Evolutionary conservation across 331 rosid genomes (phyloP).

Genomic region (Dryas integrifolia): DNA sequence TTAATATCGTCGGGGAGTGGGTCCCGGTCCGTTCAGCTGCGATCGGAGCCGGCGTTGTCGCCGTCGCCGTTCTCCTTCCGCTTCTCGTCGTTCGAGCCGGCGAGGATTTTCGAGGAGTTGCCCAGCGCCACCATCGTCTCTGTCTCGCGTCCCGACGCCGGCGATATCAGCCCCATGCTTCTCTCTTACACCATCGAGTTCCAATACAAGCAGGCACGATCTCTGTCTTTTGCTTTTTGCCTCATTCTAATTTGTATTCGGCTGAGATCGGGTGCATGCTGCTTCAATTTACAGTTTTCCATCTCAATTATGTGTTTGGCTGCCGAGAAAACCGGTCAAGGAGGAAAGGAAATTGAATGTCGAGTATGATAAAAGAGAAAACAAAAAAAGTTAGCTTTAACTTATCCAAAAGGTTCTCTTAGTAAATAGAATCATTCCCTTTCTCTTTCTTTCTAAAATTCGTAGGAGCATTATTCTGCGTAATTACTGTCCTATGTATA

Average conservation of each 20-base stretch:
- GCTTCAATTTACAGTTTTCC: neutral
- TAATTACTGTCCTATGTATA: too few relatives aligned
- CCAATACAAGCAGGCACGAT: constrained; percentile 72
- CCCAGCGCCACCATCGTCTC: constrained; percentile 71
- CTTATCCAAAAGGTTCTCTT: neutral
- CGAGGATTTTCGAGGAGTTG: constrained; percentile 79
- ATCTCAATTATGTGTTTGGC: constrained; percentile 15
- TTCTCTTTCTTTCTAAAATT: neutral
- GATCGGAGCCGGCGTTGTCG: constrained; percentile 49
- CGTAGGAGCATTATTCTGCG: neutral
- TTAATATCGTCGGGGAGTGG: constrained; percentile 50
- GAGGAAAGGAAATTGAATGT: neutral
- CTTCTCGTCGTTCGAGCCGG: constrained; percentile 29
- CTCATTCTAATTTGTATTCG: neutral
- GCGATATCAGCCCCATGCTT: constrained; percentile 83
- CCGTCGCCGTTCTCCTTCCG: constrained; percentile 46
- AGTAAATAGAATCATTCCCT: neutral
- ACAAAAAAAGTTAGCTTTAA: neutral
- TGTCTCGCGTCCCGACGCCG: constrained; percentile 88
- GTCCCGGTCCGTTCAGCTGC: constrained; percentile 70
- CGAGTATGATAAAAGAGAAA: neutral
- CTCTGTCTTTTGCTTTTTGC: neutral
- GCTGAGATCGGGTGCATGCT: neutral
- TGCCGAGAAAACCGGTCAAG: constrained; percentile 8
- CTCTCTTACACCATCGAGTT: constrained; percentile 79